phyloP scores from a whole-genome alignment of 2,329 filamentous ascomycete species.

The Fusarium brachygibbosum region DNA sequence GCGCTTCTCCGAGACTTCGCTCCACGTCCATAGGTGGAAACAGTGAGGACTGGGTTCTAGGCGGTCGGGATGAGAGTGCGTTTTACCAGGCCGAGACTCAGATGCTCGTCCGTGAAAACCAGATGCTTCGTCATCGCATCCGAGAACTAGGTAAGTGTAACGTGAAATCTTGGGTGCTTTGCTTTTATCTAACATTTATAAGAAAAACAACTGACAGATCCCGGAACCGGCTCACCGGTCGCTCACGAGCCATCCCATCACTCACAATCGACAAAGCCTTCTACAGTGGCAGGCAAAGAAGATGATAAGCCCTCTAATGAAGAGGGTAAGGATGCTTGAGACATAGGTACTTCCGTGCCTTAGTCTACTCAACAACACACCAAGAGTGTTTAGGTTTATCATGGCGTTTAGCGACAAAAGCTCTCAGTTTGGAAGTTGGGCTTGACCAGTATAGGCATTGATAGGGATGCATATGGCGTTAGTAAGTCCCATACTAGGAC shows the following conservation, averaged over 20 bases:
- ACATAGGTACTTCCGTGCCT: background rate
- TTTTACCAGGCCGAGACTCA: constrained; percentile 88
- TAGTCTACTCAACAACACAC: background rate
- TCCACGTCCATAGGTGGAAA: constrained; percentile 71
- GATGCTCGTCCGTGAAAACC: constrained; percentile 82
- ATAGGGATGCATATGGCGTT: constrained; percentile 28
- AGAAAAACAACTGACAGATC: constrained; percentile 68
- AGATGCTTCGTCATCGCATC: constrained; percentile 83
- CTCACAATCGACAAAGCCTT: constrained; percentile 64
- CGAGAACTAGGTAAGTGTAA: constrained; percentile 76
- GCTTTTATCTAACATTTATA: constrained; percentile 20
- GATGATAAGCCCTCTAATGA: constrained; percentile 33
- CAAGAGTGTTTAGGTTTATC: constrained; percentile 13
- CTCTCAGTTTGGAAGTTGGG: constrained; percentile 7
- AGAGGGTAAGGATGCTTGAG: constrained; percentile 36
- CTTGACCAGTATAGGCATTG: constrained; percentile 9
- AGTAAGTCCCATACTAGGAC: background rate
- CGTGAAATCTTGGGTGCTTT: background rate
- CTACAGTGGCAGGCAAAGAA: constrained; percentile 60
- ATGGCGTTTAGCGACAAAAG: constrained; percentile 33
- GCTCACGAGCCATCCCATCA: constrained; percentile 62
- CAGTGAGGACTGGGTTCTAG: constrained; percentile 71
- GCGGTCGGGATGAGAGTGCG: constrained; percentile 78
- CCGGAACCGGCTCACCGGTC: constrained; percentile 49
- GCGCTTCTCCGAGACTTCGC: constrained; percentile 68